A percentile compares a stretch with the other conserved stretches of the same genome.
Conservation (phyloP, 805 yeast genomes). For the Pichia pseudocactophila region DNA sequence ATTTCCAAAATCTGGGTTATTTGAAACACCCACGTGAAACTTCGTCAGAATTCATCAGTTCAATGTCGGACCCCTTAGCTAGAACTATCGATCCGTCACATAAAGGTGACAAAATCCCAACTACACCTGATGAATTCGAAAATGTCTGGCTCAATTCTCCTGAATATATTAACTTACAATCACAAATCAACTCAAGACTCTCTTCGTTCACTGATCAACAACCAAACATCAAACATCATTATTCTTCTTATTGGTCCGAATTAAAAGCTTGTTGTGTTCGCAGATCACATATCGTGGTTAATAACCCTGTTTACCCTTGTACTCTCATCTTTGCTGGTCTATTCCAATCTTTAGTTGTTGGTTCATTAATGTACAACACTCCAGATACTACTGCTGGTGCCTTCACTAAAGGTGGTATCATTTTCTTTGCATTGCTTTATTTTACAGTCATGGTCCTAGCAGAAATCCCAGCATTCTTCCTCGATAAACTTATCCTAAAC, state of each 20-base stretch:
- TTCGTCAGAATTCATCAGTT: slow-evolving; percentile 21
- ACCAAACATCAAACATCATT: slow-evolving; percentile 14
- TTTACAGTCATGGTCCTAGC: slow-evolving; percentile 54
- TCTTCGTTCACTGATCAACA: slow-evolving; percentile 25
- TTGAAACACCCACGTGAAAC: slow-evolving; percentile 17
- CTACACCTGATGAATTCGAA: slow-evolving; percentile 54
- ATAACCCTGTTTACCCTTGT: slow-evolving; percentile 47
- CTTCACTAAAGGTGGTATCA: slow-evolving; percentile 49
- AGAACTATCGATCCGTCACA: slow-evolving; percentile 7
- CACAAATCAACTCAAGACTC: slow-evolving; percentile 30
- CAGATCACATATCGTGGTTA: slow-evolving; percentile 23
- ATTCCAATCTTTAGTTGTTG: slow-evolving; percentile 48
- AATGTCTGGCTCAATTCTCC: slow-evolving; percentile 49
- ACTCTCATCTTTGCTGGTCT: slow-evolving; percentile 40
- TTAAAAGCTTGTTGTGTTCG: slow-evolving; percentile 4
- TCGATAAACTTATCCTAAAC: slow-evolving; percentile 51
- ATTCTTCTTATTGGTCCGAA: background rate
- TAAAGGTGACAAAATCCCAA: slow-evolving; percentile 38
- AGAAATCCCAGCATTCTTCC: slow-evolving; percentile 51
- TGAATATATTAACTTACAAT: slow-evolving; percentile 35
- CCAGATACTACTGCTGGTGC: slow-evolving; percentile 15
- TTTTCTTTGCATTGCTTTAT: slow-evolving; percentile 52
- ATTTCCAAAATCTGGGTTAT: slow-evolving; percentile 58
- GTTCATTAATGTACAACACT: slow-evolving; percentile 35
- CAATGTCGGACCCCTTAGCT: slow-evolving; percentile 12